Base-by-base conservation (phyloP, 1,284 basidiomycete genomes). In the Cutaneotrichosporon cavernicola region DNA sequence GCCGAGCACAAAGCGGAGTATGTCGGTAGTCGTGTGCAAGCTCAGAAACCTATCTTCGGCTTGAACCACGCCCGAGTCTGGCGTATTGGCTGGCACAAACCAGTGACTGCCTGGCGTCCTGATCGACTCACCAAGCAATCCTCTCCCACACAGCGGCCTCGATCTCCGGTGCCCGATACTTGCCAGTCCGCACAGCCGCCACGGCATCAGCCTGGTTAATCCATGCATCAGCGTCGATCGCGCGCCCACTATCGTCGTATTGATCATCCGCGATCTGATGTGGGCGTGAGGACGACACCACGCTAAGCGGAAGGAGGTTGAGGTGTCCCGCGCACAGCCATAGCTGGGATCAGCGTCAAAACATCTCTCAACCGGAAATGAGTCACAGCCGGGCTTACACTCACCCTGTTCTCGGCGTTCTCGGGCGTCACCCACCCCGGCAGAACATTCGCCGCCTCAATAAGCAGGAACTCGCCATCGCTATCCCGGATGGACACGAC, bases 401-500 rank as follows among this genome's bases (percentile, higher is more conserved):
- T 40, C 26, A 60, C 58, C 18, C 97, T 88, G 81, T 97, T 96
- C 75, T 89, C 87, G 50, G 92, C 89, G 76, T 95, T 94, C 52
- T 88, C 85, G 1, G 96, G 97, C 13, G 89, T 89, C 52, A 98
- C 87, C 97, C 96, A 99, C 1, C 85, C 82, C 5, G 96, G 95
- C 11, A 99, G 82, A 56, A 84, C 85, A 62, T 98, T 90, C 11
- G 97, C 97, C 4, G 92, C 96, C 81, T 99, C 96, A 68, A 99
- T 98, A 65, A 99, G 85, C 49, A 99, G 80, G 74, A 99, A 97
- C 73, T 99, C 92, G 34, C 97, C 97, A 78, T 99, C 96, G 5
- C 90, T 89, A 80, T 98, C 96, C 66, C 86, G 87, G 1, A 90
- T 85, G 74, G 72, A 74, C 21, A 89, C 88, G 61, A 93, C 84